Evolutionary conservation across 2,329 filamentous ascomycete species (phyloP).

Genomic region (Aspergillus sp.): DNA sequence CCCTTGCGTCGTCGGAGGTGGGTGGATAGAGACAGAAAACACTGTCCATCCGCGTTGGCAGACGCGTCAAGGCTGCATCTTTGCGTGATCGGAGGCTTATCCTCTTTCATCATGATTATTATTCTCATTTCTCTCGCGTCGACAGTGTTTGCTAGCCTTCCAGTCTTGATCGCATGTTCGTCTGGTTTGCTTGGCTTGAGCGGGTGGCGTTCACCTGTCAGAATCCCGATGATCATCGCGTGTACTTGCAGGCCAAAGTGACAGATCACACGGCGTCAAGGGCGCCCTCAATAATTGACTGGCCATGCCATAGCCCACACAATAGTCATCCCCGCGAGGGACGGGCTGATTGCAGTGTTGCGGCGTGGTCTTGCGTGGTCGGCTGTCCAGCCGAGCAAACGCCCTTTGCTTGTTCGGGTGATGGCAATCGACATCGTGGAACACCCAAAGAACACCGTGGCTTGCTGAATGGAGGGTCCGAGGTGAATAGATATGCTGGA

Average conservation of each 20-base stretch:
- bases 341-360: not conserved
- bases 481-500: too few relatives aligned
- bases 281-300: conserved; percentile 7
- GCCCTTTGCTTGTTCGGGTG: not conserved
- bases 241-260: conserved; percentile 2
- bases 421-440: not conserved
- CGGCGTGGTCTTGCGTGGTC: not conserved
- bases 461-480: too few relatives aligned
- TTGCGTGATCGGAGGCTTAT: not conserved
- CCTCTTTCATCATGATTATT: not conserved
- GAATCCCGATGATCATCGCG: conserved; percentile 10
- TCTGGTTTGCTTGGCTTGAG: not conserved
- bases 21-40: not conserved
- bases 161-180: not conserved
- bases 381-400: not conserved
- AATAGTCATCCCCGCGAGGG: conserved; percentile 7
- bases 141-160: not conserved
- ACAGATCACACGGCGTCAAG: conserved; percentile 6
- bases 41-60: conserved; percentile 8
- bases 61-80: not conserved
- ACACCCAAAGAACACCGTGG: not conserved
- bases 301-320: not conserved
- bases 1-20: conserved; percentile 14
- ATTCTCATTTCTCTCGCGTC: not conserved
- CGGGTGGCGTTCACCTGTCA: conserved; percentile 17